phyloP scores from a whole-genome alignment of 768 basidiomycete species.

The Exidia glandulosa region DNA sequence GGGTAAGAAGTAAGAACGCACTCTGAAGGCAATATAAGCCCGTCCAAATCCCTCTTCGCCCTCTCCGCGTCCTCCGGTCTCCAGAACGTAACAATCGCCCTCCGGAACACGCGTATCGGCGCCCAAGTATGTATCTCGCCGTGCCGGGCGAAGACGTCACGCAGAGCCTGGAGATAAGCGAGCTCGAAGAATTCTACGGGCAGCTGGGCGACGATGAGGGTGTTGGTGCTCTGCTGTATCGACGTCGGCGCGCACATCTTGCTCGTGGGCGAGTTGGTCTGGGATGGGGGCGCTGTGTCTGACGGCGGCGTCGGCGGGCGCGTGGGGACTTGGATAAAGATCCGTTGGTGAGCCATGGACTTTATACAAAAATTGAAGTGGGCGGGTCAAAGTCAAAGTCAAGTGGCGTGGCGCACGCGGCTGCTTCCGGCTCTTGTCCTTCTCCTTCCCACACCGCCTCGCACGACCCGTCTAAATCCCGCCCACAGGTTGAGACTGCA shows the following conservation, averaged over 20 bases:
- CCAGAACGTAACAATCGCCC: slow-evolving; percentile 74
- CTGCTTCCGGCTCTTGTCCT: too few relatives aligned
- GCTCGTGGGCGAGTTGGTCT: neutral
- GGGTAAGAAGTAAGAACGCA: slow-evolving; percentile 7
- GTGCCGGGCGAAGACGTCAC: slow-evolving; percentile 60
- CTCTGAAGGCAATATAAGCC: slow-evolving; percentile 23
- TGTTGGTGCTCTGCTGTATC: slow-evolving; percentile 61
- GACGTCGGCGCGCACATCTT: neutral
- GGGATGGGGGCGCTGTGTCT: neutral
- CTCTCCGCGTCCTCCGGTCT: slow-evolving; percentile 49
- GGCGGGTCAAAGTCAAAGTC: too few relatives aligned
- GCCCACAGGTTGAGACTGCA: too few relatives aligned
- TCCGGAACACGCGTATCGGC: slow-evolving; percentile 67
- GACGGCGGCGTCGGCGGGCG: neutral
- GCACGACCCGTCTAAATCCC: too few relatives aligned
- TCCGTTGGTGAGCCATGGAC: too few relatives aligned
- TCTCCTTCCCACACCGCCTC: too few relatives aligned
- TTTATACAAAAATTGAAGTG: too few relatives aligned
- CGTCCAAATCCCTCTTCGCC: slow-evolving; percentile 58
- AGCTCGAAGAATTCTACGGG: slow-evolving; percentile 72
- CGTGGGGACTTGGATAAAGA: neutral
- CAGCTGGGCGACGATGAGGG: slow-evolving; percentile 69
- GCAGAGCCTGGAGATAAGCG: slow-evolving; percentile 51
- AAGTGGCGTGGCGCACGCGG: too few relatives aligned
- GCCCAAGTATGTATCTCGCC: slow-evolving; percentile 88